A percentile compares a stretch with the other conserved stretches of the same genome.
Conservation (phyloP, 192 early-diverging fungal species). For the Mortierella antarctica region DNA sequence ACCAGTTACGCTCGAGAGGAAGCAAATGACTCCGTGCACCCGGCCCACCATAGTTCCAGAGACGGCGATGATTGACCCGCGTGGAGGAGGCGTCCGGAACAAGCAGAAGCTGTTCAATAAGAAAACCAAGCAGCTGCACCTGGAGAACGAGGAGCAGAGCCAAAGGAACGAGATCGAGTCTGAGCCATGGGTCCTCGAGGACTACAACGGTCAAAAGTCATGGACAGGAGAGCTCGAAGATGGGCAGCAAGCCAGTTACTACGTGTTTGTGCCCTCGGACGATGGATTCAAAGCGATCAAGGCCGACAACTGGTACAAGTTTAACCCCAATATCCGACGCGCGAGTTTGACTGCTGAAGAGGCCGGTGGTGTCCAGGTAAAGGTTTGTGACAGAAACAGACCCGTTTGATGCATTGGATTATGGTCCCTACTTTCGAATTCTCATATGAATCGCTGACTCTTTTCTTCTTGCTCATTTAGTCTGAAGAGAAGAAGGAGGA, state of each 20-base stretch:
- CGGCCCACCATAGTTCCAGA: constrained; percentile 62
- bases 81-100: constrained; percentile 80
- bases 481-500: no score
- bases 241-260: constrained; percentile 74
- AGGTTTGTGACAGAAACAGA: constrained; percentile 29
- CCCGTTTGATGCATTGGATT: constrained; percentile 14
- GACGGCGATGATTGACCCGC: constrained; percentile 76
- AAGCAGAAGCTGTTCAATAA: constrained; percentile 85
- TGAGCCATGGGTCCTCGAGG: constrained; percentile 81
- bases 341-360: constrained; percentile 75
- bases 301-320: constrained; percentile 81
- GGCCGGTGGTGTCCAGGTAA: constrained; percentile 80
- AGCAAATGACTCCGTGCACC: constrained; percentile 45
- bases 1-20: constrained; percentile 68
- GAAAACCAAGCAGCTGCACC: constrained; percentile 78
- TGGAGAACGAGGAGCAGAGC: constrained; percentile 78
- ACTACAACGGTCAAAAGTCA: constrained; percentile 72
- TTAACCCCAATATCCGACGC: constrained; percentile 72
- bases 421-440: no score
- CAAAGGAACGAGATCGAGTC: constrained; percentile 79
- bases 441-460: no score
- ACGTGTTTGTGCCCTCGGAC: constrained; percentile 79
- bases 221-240: constrained; percentile 78
- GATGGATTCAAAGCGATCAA: constrained; percentile 83
- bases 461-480: no score